Base-by-base conservation (phyloP, 371 early-diverging fungal species). In the Synchytrium microbalum region DNA sequence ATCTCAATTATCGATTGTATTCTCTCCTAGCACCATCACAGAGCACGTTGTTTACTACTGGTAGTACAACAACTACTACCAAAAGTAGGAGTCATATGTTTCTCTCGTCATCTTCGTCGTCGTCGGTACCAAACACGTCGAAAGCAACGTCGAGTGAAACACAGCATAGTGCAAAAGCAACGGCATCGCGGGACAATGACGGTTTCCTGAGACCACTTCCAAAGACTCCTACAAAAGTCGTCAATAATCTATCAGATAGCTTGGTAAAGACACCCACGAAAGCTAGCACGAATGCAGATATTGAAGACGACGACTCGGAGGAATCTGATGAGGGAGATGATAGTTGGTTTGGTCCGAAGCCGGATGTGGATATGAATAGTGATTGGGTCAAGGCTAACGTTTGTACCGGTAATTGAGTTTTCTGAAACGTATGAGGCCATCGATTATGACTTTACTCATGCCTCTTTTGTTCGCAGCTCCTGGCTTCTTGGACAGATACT, bases 401-500 rank as follows among this genome's bases (percentile, higher is more conserved):
- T 2, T 68, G 66, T 38, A 75, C 76, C 1, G 69, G 46, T 38
- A 5, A 24, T 14, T 24, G 3, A 8, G 26, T 52, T 19, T 58
- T 28, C 30, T 27, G 26, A 33, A 24, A 24, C 54, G 26, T 23
- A 25, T 27, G 5, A n/a, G 5, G n/a, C n/a, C n/a, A n/a, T n/a
- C n/a, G n/a, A n/a, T 24, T 23, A 58, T 19, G 30, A 25, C 14
- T 3, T 14, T 19, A 28, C 24, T 23, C 24, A 2, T 29, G 29
- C 73, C 0, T 69, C 73, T 0, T 79, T 79, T 80, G 75, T 3
- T 64, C 72, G 64, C 74, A 59, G 74, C 81, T 25, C 83, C 86
- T 0, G 84, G 82, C 10, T 93, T 92, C 69, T 75, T 94, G 13
- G 76, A 86, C 60, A 75, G 79, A 26, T 94, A 83, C 69, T 93